Evolutionary conservation across 768 basidiomycete genomes (phyloP), one percentile per base, ranked within the genome.

Genomic region (Agaricus blazei): DNA sequence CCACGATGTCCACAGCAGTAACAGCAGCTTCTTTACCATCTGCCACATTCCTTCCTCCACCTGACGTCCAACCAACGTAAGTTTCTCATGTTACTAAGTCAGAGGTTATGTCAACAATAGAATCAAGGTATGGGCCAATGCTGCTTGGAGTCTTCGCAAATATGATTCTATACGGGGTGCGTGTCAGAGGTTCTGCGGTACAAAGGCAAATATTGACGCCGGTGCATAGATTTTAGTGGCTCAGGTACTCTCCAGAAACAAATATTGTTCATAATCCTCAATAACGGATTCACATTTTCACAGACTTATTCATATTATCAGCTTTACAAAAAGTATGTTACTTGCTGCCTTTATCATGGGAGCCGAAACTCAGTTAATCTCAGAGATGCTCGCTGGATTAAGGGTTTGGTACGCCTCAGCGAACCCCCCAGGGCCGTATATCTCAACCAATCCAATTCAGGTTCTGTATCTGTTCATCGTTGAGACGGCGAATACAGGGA

Each of bases 151-250:
- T 67, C 15, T 73, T 69, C 55, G 59, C 71, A 34, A 76, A 77
- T 56, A 71, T 75, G 66, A 72, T 78, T 58, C 67, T 79, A 36
- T 79, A 74, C 57, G 77, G 77, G 59, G 77, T 78, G 57, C 56
- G 69, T 62, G 3, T 5, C 24, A 19, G 19, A 19, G 19, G 24
- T 26, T 31, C 38, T 6, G 19, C 19, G 1, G 19, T 8, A 36
- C 46, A 19, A 47, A 9, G 23, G 8, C 19, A 29, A 14, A 27
- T 24, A 36, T 8, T 45, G 37, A 24, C 41, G 26, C 26, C n/a
- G 23, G 5, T 40, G 15, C 23, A 9, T 37, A 75, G 75, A 66
- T 74, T 15, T 58, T 74, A 49, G 58, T 74, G 15, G 65, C 68
- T 8, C 74, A 74, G 66, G 72, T 75, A 47, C 12, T 64, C 3